Percentiles rank a stretch among this genome's conserved stretches.
These are phyloP conservation scores for Solanum clarkiae DNA, from an alignment of 257 asterid species.

Conservation along the genomic window DNA sequence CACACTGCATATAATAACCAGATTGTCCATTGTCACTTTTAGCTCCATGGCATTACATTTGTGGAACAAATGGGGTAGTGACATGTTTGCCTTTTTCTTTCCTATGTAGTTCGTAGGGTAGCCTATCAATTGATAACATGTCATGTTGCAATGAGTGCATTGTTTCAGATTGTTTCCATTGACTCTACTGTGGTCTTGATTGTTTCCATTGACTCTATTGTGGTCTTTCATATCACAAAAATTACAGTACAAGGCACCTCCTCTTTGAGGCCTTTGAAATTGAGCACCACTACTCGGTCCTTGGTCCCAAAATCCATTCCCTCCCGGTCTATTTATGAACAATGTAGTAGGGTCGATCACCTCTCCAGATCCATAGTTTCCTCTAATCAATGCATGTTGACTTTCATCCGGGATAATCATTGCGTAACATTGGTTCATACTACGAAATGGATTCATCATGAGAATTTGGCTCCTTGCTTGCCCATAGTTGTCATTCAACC, in stretches of 20 bases:
- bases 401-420: neutral
- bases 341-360: neutral
- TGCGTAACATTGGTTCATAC: neutral
- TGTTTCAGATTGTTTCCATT: too few species aligned
- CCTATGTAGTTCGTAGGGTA: neutral
- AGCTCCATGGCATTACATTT: too few species aligned
- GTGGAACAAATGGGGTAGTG: too few species aligned
- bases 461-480: neutral
- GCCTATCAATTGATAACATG: neutral
- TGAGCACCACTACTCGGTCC: too few species aligned
- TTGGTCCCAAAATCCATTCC: too few species aligned
- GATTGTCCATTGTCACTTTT: too few species aligned
- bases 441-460: neutral
- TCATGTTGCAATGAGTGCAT: neutral
- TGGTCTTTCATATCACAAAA: neutral
- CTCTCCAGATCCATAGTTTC: too few species aligned
- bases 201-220: too few species aligned
- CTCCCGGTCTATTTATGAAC: neutral
- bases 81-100: too few species aligned
- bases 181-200: neutral
- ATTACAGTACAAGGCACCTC: neutral
- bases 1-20: too few species aligned
- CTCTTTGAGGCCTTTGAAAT: too few species aligned
- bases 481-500: neutral
- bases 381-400: neutral